phyloP scores from a whole-genome alignment of 345 rosid species.

The Eucalyptus camaldulensis region DNA sequence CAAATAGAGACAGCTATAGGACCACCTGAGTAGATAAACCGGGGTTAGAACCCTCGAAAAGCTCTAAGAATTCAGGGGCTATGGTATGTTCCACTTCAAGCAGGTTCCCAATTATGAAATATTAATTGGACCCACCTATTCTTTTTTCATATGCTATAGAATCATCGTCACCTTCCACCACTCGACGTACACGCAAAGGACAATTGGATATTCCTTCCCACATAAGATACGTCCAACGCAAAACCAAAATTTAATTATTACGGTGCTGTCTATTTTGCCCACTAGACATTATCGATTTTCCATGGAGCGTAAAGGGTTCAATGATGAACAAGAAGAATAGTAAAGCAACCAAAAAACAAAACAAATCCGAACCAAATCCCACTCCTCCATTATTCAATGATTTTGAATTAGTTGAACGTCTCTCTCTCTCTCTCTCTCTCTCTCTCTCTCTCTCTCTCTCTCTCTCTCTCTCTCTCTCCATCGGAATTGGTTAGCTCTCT shows the following conservation, averaged over 20 bases:
- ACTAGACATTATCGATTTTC: neutral
- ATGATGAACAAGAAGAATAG: neutral
- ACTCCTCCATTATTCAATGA: constrained; percentile 7
- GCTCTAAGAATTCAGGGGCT: neutral
- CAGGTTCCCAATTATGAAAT: neutral
- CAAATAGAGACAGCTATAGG: neutral
- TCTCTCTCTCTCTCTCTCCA: neutral
- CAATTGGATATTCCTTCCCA: neutral
- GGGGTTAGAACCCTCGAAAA: neutral
- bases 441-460: neutral
- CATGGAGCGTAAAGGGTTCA: neutral
- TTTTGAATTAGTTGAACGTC: constrained; percentile 1
- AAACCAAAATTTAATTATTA: neutral
- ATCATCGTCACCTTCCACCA: constrained; percentile 7
- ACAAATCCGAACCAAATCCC: constrained; percentile 48
- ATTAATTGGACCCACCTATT: neutral
- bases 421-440: neutral
- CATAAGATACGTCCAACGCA: neutral
- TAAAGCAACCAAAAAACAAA: neutral
- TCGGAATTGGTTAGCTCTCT: neutral
- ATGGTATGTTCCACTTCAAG: neutral
- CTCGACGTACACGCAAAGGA: constrained; percentile 3
- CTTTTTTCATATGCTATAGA: neutral
- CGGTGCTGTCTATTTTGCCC: neutral
- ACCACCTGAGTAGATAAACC: neutral